Evolutionary conservation across 306 rosid genomes (phyloP).

Genomic region (Canavalia ensiformis): DNA sequence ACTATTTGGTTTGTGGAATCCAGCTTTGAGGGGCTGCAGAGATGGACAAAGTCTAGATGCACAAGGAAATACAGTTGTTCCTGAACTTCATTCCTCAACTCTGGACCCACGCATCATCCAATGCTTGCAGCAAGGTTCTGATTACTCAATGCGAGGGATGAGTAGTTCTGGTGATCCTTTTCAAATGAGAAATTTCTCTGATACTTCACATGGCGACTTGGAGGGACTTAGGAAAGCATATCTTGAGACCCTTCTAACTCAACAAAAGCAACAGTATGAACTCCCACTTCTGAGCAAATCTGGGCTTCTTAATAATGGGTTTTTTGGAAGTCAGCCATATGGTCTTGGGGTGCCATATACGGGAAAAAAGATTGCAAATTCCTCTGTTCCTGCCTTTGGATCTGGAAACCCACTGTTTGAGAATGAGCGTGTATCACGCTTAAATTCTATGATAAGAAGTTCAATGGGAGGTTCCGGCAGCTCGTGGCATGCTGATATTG

Average conservation of each 20-base stretch:
- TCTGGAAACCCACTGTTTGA: conserved; percentile 71
- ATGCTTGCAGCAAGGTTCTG: conserved; percentile 69
- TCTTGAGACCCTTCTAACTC: conserved; percentile 77
- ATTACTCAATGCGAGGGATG: conserved; percentile 59
- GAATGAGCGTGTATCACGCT: conserved; percentile 62
- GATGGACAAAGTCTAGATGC: conserved; percentile 60
- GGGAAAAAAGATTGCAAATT: conserved; percentile 65
- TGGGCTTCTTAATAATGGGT: conserved; percentile 65
- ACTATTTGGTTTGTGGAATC: conserved; percentile 36
- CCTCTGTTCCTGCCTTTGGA: conserved; percentile 69
- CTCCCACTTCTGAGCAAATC: conserved; percentile 75
- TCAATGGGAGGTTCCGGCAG: conserved; percentile 71
- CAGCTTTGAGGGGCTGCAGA: conserved; percentile 59
- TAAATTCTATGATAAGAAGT: conserved; percentile 73
- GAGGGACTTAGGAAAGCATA: conserved; percentile 79
- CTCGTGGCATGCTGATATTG: conserved; percentile 70
- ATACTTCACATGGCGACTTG: conserved; percentile 67
- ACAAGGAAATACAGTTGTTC: conserved; percentile 58
- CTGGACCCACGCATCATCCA: conserved; percentile 63
- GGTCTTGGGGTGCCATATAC: conserved; percentile 73
- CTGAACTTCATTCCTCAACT: conserved; percentile 60
- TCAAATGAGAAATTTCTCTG: conserved; percentile 63
- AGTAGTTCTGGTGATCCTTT: conserved; percentile 66
- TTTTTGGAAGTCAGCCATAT: conserved; percentile 66
- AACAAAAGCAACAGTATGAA: conserved; percentile 82